Percentiles rank a stretch among this genome's conserved stretches.
phyloP scores from a whole-genome alignment of 805 yeast genomes.

The Danielia oregonensis region DNA sequence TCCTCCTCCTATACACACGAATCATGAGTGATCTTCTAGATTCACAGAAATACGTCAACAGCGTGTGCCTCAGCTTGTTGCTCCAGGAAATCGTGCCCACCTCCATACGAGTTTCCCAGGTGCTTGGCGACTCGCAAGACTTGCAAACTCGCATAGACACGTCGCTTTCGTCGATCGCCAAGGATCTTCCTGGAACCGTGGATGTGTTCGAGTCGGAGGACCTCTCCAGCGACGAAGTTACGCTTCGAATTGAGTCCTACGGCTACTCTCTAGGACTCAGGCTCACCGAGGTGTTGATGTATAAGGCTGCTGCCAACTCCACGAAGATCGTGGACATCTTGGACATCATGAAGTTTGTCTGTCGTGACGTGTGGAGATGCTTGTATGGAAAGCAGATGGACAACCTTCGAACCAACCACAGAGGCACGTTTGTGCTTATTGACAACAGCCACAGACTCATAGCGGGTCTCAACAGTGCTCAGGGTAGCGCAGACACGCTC shows the following conservation, averaged over 20 bases:
- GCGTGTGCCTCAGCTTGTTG: conserved; percentile 56
- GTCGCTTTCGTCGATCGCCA: conserved; percentile 25
- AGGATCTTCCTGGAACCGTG: conserved; percentile 42
- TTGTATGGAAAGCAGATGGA: conserved; percentile 86
- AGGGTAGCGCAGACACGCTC: conserved; percentile 42
- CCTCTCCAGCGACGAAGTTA: conserved; percentile 46
- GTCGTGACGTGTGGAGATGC: conserved; percentile 86
- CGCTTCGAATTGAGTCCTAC: conserved; percentile 58
- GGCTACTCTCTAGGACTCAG: conserved; percentile 71
- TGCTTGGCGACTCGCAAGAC: conserved; percentile 27
- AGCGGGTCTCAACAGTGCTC: conserved; percentile 44
- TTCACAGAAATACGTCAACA: conserved; percentile 41
- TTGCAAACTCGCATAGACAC: conserved; percentile 24
- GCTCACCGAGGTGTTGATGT: conserved; percentile 46
- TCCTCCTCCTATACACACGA: neutral
- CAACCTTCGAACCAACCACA: conserved; percentile 85
- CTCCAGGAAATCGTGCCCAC: conserved; percentile 76
- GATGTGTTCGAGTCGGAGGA: conserved; percentile 33
- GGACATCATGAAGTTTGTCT: conserved; percentile 86
- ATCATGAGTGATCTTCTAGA: conserved; percentile 12
- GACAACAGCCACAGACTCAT: conserved; percentile 63
- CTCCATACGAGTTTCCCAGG: conserved; percentile 58
- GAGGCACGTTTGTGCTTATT: conserved; percentile 76
- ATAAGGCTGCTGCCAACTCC: conserved; percentile 35
- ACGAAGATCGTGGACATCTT: conserved; percentile 56